phyloP scores from a whole-genome alignment of 352 stramenopile genomes.

The Phytophthora constricta region DNA sequence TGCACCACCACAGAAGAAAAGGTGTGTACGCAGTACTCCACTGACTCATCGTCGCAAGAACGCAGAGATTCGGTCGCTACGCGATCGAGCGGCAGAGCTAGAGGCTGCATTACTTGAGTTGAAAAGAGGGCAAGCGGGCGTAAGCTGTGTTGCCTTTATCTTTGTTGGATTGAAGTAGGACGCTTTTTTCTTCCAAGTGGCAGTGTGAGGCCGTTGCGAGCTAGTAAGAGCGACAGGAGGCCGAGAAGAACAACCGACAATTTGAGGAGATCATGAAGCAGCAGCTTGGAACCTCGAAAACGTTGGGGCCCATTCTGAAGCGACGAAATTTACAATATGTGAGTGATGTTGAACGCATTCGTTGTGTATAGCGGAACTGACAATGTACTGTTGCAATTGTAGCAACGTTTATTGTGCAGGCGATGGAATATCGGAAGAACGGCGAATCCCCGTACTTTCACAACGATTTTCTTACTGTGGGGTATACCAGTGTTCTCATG shows the following conservation, averaged over 20 bases:
- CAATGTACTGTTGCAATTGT: background rate
- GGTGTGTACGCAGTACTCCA: slow-evolving; percentile 1
- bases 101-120: slow-evolving; percentile 21
- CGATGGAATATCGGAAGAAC: background rate
- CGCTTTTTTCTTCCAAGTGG: too few relatives aligned
- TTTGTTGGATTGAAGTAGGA: too few relatives aligned
- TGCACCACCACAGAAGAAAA: slow-evolving; percentile 6
- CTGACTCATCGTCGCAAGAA: slow-evolving; percentile 22
- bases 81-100: slow-evolving; percentile 15
- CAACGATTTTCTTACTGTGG: background rate
- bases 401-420: slow-evolving; percentile 2
- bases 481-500: background rate
- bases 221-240: slow-evolving; percentile 15
- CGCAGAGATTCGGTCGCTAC: slow-evolving; percentile 19
- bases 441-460: background rate
- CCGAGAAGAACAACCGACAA: slow-evolving; percentile 24
- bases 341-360: background rate
- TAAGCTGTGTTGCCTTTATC: background rate
- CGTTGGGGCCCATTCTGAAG: slow-evolving; percentile 4
- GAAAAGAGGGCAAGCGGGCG: background rate
- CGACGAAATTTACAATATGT: slow-evolving; percentile 4
- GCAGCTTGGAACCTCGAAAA: slow-evolving; percentile 13
- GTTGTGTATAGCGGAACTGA: background rate
- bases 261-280: slow-evolving; percentile 18
- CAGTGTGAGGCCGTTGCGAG: slow-evolving; percentile 9